phyloP scores from a whole-genome alignment of 2,329 filamentous ascomycete genomes.

The Huntiella decipiens region DNA sequence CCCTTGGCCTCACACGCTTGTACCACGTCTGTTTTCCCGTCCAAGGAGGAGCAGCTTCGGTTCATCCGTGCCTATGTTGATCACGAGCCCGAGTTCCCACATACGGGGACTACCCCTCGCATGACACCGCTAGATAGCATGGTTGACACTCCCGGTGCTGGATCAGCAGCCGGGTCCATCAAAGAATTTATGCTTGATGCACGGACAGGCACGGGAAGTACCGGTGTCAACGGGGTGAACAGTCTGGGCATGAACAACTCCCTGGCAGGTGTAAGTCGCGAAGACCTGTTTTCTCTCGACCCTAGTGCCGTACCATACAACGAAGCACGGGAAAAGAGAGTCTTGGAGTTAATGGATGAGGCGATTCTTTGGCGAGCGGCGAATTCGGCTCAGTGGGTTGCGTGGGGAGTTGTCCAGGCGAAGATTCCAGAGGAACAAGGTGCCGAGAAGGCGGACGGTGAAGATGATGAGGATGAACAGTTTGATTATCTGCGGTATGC shows the following conservation, averaged over 20 bases:
- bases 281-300: constrained; percentile 26
- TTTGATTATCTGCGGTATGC: constrained; percentile 91
- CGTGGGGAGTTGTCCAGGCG: constrained; percentile 93
- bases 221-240: neutral
- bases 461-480: constrained; percentile 36
- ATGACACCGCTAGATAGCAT: constrained; percentile 26
- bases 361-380: constrained; percentile 70
- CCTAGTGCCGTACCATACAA: constrained; percentile 19
- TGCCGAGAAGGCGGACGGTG: constrained; percentile 12
- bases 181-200: constrained; percentile 68
- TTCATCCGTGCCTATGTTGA: constrained; percentile 77
- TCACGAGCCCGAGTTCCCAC: constrained; percentile 52
- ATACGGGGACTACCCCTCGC: constrained; percentile 31
- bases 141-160: constrained; percentile 20
- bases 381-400: constrained; percentile 79
- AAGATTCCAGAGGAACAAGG: constrained; percentile 33
- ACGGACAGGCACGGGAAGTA: constrained; percentile 30
- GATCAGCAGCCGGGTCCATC: constrained; percentile 30
- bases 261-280: constrained; percentile 31
- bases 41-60: constrained; percentile 56
- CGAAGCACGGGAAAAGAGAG: constrained; percentile 44
- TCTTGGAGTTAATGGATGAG: constrained; percentile 57
- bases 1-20: constrained; percentile 43
- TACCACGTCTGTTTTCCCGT: constrained; percentile 55
- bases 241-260: neutral